phyloP scores from a whole-genome alignment of 306 rosid species.

The Hippophae gyantsensis region DNA sequence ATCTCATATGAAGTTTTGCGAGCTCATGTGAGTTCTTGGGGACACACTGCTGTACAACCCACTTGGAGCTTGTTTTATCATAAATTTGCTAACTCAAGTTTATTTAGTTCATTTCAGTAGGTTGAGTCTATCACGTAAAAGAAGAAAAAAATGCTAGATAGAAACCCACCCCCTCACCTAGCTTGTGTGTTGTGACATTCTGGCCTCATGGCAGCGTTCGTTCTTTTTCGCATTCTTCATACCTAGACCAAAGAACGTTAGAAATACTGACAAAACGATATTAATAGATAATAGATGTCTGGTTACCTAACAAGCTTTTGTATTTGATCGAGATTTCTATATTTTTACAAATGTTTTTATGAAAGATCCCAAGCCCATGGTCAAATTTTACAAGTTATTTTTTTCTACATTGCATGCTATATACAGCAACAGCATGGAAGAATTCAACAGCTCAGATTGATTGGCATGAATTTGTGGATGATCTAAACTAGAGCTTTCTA shows the following conservation, averaged over 20 bases:
- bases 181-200: no score
- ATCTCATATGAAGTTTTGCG: no score
- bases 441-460: constrained; percentile 7
- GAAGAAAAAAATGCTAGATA: background rate
- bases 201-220: no score
- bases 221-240: no score
- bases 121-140: background rate
- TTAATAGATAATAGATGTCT: no score
- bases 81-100: background rate
- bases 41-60: no score
- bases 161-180: no score
- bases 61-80: no score
- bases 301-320: no score
- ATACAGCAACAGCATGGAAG: constrained; percentile 12
- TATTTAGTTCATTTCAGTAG: background rate
- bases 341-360: background rate
- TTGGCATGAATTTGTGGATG: constrained; percentile 1
- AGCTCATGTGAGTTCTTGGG: no score
- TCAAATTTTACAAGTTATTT: background rate
- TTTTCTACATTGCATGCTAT: background rate
- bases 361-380: background rate
- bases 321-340: background rate
- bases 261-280: no score
- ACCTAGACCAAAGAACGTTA: no score
- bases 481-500: constrained; percentile 1